Percentiles rank a stretch among this genome's conserved stretches.
Conservation (phyloP, 208 protist genomes). For the Entamoeba moshkovskii region DNA sequence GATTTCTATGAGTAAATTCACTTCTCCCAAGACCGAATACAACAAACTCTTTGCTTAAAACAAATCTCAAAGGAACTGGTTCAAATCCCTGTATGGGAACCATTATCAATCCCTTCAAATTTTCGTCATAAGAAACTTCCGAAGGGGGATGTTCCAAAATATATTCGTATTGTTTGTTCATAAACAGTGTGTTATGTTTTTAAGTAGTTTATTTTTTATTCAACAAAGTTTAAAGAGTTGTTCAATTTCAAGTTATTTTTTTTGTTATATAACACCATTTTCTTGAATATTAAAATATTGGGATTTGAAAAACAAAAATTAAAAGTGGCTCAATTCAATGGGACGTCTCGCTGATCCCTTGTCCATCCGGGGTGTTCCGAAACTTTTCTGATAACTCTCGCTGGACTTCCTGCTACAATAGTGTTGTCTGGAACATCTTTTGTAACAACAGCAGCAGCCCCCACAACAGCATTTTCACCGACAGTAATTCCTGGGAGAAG, state of each 20-base stretch:
- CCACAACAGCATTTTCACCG: conserved; percentile 51
- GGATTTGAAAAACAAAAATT: neutral
- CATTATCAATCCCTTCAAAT: neutral
- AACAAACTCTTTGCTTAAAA: neutral
- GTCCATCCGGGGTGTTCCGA: neutral
- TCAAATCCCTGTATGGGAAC: neutral
- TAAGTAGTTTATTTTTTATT: too few species aligned
- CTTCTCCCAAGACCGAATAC: too few species aligned
- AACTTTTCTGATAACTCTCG: neutral
- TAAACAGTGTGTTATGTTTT: too few species aligned
- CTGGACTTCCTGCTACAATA: conserved; percentile 56
- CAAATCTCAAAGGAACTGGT: neutral
- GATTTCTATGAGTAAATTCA: neutral
- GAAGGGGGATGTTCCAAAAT: neutral
- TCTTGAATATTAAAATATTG: neutral
- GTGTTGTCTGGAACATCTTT: conserved; percentile 52
- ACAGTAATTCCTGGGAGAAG: conserved; percentile 57
- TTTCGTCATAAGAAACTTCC: neutral
- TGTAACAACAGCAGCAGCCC: conserved; percentile 56
- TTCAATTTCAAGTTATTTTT: neutral
- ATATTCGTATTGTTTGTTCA: neutral
- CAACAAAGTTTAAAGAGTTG: neutral
- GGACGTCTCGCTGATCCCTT: neutral
- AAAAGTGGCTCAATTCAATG: neutral
- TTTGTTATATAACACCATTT: neutral